Evolutionary conservation across 139 green algal species (phyloP).

Genomic region (Diplosphaera chodatii): DNA sequence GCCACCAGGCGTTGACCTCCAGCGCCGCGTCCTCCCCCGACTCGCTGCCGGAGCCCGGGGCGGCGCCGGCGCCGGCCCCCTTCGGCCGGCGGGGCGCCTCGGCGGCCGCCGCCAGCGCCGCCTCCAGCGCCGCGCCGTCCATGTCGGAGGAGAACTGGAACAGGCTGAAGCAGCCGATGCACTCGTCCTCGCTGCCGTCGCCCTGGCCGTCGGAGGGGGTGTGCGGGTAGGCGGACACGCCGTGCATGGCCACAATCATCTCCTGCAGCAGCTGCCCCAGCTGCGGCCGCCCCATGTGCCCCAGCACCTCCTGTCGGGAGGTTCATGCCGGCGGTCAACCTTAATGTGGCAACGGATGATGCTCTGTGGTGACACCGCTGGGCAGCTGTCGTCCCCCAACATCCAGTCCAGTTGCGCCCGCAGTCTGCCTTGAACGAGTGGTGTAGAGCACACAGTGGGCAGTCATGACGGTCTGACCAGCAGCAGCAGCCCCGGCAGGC

Average conservation of each 20-base stretch:
- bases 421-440: no score
- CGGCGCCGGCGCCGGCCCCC: no score
- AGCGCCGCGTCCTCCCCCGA: slow-evolving; percentile 32
- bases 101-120: background rate
- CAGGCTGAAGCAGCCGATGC: background rate
- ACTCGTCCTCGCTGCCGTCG: slow-evolving; percentile 1
- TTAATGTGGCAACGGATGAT: no score
- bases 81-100: no score
- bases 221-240: background rate
- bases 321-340: no score
- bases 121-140: background rate
- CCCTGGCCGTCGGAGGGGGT: background rate
- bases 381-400: no score
- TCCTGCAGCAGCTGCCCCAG: background rate
- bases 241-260: background rate
- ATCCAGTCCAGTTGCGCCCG: no score
- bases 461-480: no score
- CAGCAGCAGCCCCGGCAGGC: no score
- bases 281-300: background rate
- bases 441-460: no score
- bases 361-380: no score
- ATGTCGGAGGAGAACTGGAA: background rate
- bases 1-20: slow-evolving; percentile 50
- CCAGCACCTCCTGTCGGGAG: slow-evolving; percentile 1
- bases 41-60: background rate